phyloP scores from a whole-genome alignment of 345 rosid species.

The Salix dunnii region DNA sequence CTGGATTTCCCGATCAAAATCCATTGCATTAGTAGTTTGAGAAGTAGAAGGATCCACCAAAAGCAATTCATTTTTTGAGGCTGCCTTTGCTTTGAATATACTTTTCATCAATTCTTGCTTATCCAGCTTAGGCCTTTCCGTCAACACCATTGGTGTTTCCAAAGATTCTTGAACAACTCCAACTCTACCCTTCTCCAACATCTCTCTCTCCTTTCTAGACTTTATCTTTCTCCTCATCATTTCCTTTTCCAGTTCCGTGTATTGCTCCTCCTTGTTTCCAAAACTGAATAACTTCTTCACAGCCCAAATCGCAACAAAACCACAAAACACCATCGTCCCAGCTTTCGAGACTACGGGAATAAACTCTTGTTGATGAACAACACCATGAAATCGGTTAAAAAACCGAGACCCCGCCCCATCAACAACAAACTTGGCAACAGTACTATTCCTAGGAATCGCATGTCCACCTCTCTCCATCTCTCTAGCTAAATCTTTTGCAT shows the following conservation, averaged over 20 bases:
- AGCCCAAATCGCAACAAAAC: conserved; percentile 51
- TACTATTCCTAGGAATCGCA: conserved; percentile 62
- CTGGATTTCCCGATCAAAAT: conserved; percentile 39
- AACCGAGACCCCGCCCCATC: conserved; percentile 34
- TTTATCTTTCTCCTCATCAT: conserved; percentile 84
- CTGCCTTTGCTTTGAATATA: conserved; percentile 41
- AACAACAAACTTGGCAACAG: conserved; percentile 61
- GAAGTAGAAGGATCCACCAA: conserved; percentile 34
- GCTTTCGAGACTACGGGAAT: conserved; percentile 37
- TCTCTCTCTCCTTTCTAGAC: conserved; percentile 55
- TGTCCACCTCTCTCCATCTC: conserved; percentile 56
- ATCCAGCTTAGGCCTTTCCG: conserved; percentile 64
- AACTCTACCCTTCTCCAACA: conserved; percentile 39
- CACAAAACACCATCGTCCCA: conserved; percentile 49
- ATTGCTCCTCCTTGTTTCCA: conserved; percentile 36
- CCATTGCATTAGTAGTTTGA: conserved; percentile 23
- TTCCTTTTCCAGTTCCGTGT: conserved; percentile 68
- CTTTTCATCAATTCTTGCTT: conserved; percentile 44
- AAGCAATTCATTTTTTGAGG: conserved; percentile 28
- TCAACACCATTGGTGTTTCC: conserved; percentile 22
- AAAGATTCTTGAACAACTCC: conserved; percentile 48
- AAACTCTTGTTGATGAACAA: conserved; percentile 33
- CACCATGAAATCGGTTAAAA: conserved; percentile 31
- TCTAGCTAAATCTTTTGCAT: conserved; percentile 60
- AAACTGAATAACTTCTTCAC: conserved; percentile 39